These are phyloP conservation scores for Vitellaria paradoxa DNA, from an alignment of 179 eudicot species.

Conservation along the genomic window DNA sequence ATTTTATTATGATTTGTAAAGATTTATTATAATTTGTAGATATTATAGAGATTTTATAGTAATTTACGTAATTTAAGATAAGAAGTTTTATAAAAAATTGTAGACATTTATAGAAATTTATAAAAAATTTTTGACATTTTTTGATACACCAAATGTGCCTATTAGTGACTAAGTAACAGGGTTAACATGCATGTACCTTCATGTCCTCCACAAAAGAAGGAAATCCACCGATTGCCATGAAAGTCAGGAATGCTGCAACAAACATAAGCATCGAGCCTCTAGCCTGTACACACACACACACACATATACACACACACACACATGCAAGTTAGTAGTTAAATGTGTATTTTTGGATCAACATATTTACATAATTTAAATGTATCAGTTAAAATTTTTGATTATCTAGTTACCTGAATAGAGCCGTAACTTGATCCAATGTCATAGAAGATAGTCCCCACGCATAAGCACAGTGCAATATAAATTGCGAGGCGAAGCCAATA, in stretches of 20 bases:
- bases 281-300: slow-evolving; percentile 19
- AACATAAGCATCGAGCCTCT: slow-evolving; percentile 50
- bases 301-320: slow-evolving; percentile 20
- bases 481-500: too few species aligned
- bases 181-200: too few species aligned
- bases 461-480: too few species aligned
- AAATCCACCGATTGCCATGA: slow-evolving; percentile 45
- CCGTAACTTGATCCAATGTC: background rate
- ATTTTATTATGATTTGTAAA: too few species aligned
- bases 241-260: too few species aligned
- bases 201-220: slow-evolving; percentile 72
- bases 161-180: too few species aligned
- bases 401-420: slow-evolving; percentile 36
- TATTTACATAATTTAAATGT: background rate
- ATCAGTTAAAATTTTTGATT: background rate
- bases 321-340: slow-evolving; percentile 5
- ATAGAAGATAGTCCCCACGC: slow-evolving; percentile 31
- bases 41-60: too few species aligned
- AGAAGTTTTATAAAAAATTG: too few species aligned
- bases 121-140: slow-evolving; percentile 40
- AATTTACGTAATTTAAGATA: too few species aligned
- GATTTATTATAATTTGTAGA: too few species aligned
- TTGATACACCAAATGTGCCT: background rate
- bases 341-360: background rate
- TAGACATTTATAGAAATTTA: too few species aligned